These are phyloP conservation scores for Crithidia mellificae DNA, from an alignment of 208 protist species.

Conservation along the genomic window DNA sequence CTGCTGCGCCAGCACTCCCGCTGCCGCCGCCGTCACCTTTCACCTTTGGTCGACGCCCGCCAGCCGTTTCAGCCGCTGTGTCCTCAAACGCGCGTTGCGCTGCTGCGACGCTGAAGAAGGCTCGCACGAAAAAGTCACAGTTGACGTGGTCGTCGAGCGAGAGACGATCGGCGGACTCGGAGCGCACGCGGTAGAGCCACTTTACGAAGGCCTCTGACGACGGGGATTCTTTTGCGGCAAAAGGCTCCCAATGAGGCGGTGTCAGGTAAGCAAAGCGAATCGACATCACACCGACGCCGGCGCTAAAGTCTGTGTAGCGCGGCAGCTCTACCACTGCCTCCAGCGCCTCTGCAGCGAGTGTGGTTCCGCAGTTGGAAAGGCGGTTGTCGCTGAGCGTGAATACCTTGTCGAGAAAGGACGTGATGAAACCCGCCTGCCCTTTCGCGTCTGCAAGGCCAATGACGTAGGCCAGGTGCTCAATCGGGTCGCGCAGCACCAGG, in stretches of 20 bases:
- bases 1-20: no score
- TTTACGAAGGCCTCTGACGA: constrained; percentile 6
- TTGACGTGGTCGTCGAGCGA: constrained; percentile 14
- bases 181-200: constrained; percentile 24
- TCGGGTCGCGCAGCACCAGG: constrained; percentile 6
- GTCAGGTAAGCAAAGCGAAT: constrained; percentile 19
- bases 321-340: constrained; percentile 22
- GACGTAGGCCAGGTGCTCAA: constrained; percentile 17
- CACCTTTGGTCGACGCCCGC: no score
- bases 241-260: constrained; percentile 10
- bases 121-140: constrained; percentile 23
- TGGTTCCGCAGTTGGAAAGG: constrained; percentile 13
- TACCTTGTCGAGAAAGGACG: constrained; percentile 20
- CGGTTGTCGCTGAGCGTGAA: constrained; percentile 7
- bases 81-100: constrained; percentile 29
- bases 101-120: constrained; percentile 27
- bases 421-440: constrained; percentile 13
- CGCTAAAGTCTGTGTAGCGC: constrained; percentile 25
- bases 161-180: constrained; percentile 24
- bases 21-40: no score
- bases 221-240: constrained; percentile 12
- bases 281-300: constrained; percentile 15
- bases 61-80: constrained; percentile 5
- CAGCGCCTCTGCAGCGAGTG: constrained; percentile 19
- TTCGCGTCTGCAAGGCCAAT: constrained; percentile 13